Evolutionary conservation across 148 eudicot genomes (phyloP), one percentile per base, ranked within the genome.

Genomic region (Rhododendron mucronatum): DNA sequence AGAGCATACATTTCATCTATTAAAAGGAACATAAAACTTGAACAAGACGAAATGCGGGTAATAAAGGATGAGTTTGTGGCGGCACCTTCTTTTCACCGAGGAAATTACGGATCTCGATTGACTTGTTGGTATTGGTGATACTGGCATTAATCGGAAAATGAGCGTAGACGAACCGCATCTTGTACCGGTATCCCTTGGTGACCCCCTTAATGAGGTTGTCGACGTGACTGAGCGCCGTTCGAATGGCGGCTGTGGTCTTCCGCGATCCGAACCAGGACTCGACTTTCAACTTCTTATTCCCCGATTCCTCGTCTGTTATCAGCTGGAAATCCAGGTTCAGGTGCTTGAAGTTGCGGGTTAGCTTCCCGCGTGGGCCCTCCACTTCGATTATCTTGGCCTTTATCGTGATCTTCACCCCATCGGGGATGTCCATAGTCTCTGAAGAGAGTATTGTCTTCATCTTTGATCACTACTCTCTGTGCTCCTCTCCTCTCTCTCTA

Each of bases 91-190:
- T 93, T 82, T 94, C 93, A 13, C 93, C 96, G 50, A 94, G 93
- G 74, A 94, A 94, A 67, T 94, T 94, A 26, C 96, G 89, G 86
- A 93, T 91, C 92, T 92, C 93, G 61, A 93, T 93, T 10, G 86
- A 84, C 89, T 86, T 87, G 51, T 83, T 89, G 37, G 51, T 3
- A 11, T 84, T 87, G 26, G 87, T 75, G 53, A 94, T 94, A 33
- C 91, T 89, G n/a, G 93, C 96, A 87, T 94, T 94, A 41, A 92
- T 92, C 0, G 94, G 94, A 63, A 92, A 92, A 55, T 92, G 94
- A 87, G 94, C 94, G 57, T 92, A 92, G 6, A 92, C 93, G 59
- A 92, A 91, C 3, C 94, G 84, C 94, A 92, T 92, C 93, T 92
- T 92, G 90, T 92, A 92, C 1, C 91, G 87, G 85, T 91, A 92